Conservation (phyloP, 1,284 basidiomycete genomes). For the Sporisorium exsertum region DNA sequence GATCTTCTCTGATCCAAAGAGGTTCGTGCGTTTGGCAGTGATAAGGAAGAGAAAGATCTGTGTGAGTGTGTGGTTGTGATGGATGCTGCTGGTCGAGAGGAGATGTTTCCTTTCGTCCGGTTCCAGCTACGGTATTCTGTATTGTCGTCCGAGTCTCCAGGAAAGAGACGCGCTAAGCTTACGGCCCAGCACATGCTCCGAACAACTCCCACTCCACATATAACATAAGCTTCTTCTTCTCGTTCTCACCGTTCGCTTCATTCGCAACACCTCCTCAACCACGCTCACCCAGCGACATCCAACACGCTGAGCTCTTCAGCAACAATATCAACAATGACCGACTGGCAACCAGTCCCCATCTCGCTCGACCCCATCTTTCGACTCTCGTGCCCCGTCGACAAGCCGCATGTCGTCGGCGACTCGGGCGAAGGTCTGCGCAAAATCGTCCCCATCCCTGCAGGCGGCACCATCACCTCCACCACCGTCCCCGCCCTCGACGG, state of each 20-base stretch:
- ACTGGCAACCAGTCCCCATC: constrained; percentile 19
- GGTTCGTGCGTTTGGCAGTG: too few species aligned
- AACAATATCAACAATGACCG: constrained; percentile 2
- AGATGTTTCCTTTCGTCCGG: not conserved
- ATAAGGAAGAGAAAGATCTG: not conserved
- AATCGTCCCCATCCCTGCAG: constrained; percentile 33
- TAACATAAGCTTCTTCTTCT: not conserved
- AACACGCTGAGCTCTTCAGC: not conserved
- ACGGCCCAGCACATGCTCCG: not conserved
- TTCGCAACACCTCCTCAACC: not conserved
- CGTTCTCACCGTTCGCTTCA: not conserved
- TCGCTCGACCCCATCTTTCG: constrained; percentile 24
- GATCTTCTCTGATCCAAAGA: not conserved
- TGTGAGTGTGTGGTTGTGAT: not conserved
- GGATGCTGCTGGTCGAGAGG: not conserved
- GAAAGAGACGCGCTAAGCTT: not conserved
- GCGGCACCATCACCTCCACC: constrained; percentile 19
- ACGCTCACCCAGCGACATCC: not conserved
- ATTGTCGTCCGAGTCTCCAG: not conserved
- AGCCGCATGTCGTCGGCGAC: constrained; percentile 22
- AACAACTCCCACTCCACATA: constrained; percentile 2
- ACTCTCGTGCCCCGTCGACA: constrained; percentile 22
- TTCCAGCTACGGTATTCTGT: too few species aligned
- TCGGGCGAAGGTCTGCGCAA: constrained; percentile 38
- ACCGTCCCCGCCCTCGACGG: constrained; percentile 29